Evolutionary conservation across 2,329 filamentous ascomycete genomes (phyloP), one percentile per base, ranked within the genome.

Genomic region (Mycogone perniciosa): DNA sequence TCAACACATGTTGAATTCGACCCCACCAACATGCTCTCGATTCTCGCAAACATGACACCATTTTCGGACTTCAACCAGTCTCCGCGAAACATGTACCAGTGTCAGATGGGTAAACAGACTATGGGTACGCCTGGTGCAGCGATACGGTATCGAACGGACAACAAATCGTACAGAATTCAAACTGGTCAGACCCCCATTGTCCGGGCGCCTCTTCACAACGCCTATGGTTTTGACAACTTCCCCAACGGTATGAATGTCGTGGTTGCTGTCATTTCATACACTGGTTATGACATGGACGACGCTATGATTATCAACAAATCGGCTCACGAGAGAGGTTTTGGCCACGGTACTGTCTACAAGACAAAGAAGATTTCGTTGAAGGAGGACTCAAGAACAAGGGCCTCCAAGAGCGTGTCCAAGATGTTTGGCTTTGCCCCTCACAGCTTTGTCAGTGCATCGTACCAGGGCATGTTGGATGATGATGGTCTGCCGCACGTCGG

Each of bases 291-390:
- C 77, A 99, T 99, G 93, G 93, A 99, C 77, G 93, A 99, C 72
- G 93, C 93, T 66, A 97, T 97, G 92, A 97, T 99, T 65, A 77
- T 99, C 66, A 97, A 97, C 76, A 97, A 97, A 69, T 96, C 90
- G 20, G 85, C 92, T 3, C 89, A 96, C 68, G 93, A 99, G 70
- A 84, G 93, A 59, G 93, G 93, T 10, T 97, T 99, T 63, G 92
- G 90, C 35, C 84, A 97, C 63, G 93, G 93, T 50, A 95, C 91
- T 5, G 90, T 99, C 61, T 99, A 96, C 79, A 99, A 99, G 75
- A 95, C 90, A 7, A 96, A 97, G 72, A 88, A 95, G 64, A 84
- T 93, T 64, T 83, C 87, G 34, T 79, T 97, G 13, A 87, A 89
- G 60, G 89, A 96, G 47, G 88, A 92, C 55, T 81, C 81, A 35